Conservation (phyloP, 805 yeast species). For the Ogataea nitratoaversa region DNA sequence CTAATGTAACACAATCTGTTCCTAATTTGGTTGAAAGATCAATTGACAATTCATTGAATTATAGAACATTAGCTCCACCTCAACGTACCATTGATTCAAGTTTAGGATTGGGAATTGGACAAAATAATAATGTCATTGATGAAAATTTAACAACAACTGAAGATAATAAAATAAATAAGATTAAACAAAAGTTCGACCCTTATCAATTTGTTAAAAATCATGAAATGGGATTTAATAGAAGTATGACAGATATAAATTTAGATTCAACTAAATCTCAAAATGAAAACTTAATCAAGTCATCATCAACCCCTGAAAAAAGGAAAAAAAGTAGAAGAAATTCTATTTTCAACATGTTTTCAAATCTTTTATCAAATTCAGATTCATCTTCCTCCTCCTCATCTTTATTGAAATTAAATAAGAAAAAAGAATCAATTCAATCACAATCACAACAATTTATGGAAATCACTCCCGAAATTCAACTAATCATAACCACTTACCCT, state of each 20-base stretch:
- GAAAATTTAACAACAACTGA: not conserved
- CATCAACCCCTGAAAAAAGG: slow-evolving; percentile 2
- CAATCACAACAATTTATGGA: not conserved
- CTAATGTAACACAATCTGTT: slow-evolving; percentile 4
- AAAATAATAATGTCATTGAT: not conserved
- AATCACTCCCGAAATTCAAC: slow-evolving; percentile 5
- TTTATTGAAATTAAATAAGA: no score
- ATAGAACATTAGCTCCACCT: slow-evolving; percentile 1
- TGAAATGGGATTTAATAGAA: slow-evolving; percentile 17
- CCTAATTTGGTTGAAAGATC: slow-evolving; percentile 6
- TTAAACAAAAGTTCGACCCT: slow-evolving; percentile 20
- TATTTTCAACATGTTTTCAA: slow-evolving; percentile 24
- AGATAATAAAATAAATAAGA: no score
- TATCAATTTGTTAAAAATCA: slow-evolving; percentile 18
- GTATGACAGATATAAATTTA: not conserved
- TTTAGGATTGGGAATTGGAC: not conserved
- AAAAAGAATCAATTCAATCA: slow-evolving; percentile 1
- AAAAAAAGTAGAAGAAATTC: slow-evolving; percentile 22
- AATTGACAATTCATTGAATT: not conserved
- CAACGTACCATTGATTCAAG: not conserved
- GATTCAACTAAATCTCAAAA: not conserved
- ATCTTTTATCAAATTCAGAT: slow-evolving; percentile 5
- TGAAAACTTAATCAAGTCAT: not conserved
- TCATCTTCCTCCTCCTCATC: not conserved
- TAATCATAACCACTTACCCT: slow-evolving; percentile 8